phyloP scores from a whole-genome alignment of 1,284 basidiomycete genomes.

The Fomitopsis pinicola region DNA sequence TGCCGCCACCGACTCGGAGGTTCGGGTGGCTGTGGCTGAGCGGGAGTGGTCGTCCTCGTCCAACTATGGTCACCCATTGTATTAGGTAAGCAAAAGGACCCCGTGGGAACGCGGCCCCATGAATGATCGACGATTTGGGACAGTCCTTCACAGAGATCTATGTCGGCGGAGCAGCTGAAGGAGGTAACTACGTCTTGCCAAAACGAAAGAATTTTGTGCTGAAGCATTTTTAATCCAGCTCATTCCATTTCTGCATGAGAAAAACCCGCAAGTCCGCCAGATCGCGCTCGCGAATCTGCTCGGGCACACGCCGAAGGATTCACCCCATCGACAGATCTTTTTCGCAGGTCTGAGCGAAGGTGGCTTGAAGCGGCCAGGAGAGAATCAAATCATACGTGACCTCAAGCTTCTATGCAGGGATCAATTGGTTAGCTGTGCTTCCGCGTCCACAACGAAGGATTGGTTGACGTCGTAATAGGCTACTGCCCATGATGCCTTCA shows the following conservation, averaged over 20 bases:
- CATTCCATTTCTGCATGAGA: slow-evolving; percentile 81
- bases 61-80: neutral
- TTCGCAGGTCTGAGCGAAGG: slow-evolving; percentile 52
- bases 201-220: neutral
- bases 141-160: slow-evolving; percentile 11
- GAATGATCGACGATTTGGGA: slow-evolving; percentile 2
- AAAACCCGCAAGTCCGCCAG: slow-evolving; percentile 84
- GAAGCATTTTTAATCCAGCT: slow-evolving; percentile 45
- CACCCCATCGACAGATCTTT: slow-evolving; percentile 74
- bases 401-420: slow-evolving; percentile 85
- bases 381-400: slow-evolving; percentile 68
- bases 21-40: slow-evolving; percentile 3
- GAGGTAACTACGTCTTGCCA: slow-evolving; percentile 40
- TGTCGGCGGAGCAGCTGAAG: slow-evolving; percentile 46
- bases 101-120: slow-evolving; percentile 20
- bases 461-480: slow-evolving; percentile 41
- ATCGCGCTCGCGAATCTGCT: slow-evolving; percentile 84
- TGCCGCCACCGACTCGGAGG: neutral
- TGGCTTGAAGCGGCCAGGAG: slow-evolving; percentile 57
- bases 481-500: slow-evolving; percentile 93
- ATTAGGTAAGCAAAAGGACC: slow-evolving; percentile 20
- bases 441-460: neutral
- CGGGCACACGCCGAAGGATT: slow-evolving; percentile 70
- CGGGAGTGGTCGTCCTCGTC: neutral
- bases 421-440: slow-evolving; percentile 54